Conservation (phyloP, 768 basidiomycete species). For the Pisolithus marmoratus region DNA sequence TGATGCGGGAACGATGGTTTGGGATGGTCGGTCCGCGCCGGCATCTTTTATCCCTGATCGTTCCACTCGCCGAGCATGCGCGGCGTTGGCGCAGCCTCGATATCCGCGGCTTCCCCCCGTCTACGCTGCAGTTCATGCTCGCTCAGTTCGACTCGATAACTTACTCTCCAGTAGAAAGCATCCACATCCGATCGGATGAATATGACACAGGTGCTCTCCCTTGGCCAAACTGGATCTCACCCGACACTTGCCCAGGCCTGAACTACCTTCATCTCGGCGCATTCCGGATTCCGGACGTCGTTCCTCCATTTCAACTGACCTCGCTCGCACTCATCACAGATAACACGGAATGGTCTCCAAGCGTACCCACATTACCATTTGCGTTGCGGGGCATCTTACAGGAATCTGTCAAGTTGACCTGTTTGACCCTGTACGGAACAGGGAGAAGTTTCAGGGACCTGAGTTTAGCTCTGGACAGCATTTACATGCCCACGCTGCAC, state of each 20-base stretch:
- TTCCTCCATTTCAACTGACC: constrained; percentile 11
- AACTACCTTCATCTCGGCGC: neutral
- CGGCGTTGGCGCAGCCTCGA: neutral
- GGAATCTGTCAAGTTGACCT: neutral
- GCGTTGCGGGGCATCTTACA: neutral
- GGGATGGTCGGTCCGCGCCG: neutral
- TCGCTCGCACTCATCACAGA: neutral
- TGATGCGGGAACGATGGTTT: neutral
- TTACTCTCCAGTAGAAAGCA: neutral
- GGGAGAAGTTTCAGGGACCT: neutral
- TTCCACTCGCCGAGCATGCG: neutral
- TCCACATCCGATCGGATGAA: neutral
- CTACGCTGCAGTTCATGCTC: neutral
- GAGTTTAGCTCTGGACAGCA: neutral
- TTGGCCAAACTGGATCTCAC: neutral
- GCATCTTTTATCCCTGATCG: neutral
- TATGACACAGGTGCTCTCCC: neutral
- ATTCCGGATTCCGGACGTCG: constrained; percentile 8
- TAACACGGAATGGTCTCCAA: neutral
- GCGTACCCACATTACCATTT: neutral
- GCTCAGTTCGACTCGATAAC: neutral
- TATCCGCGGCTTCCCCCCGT: neutral
- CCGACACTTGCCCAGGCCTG: neutral
- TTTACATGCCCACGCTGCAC: neutral
- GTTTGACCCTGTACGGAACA: neutral